Conservation (phyloP, 805 yeast genomes). For the Teunomyces barrocoloradensis region DNA sequence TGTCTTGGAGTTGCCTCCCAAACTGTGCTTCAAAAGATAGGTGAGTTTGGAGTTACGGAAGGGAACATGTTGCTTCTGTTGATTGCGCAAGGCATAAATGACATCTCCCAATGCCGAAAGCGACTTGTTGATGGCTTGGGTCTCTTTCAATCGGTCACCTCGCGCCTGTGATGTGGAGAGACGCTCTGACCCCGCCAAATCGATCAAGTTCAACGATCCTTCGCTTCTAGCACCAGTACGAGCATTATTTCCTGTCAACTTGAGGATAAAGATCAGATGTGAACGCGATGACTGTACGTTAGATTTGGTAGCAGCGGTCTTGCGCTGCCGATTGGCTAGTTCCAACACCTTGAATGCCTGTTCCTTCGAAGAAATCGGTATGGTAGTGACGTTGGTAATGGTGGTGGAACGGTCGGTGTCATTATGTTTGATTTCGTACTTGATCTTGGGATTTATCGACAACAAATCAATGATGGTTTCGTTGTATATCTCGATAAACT, state of each 20-base stretch:
- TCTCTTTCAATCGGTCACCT: constrained; percentile 81
- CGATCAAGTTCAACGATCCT: constrained; percentile 81
- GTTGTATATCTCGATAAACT: constrained; percentile 86
- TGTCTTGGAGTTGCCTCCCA: constrained; percentile 84
- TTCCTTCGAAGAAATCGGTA: constrained; percentile 43
- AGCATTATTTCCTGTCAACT: constrained; percentile 53
- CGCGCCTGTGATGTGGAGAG: constrained; percentile 68
- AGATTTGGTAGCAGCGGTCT: constrained; percentile 77
- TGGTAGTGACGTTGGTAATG: constrained; percentile 56
- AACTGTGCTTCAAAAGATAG: constrained; percentile 75
- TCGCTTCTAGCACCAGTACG: constrained; percentile 43
- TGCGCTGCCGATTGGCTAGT: constrained; percentile 58
- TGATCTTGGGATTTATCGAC: constrained; percentile 23
- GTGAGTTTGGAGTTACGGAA: constrained; percentile 75
- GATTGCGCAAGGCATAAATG: constrained; percentile 59
- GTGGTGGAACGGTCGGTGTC: constrained; percentile 49
- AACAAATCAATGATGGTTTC: constrained; percentile 75
- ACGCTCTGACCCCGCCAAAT: constrained; percentile 93
- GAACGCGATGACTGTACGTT: constrained; percentile 90
- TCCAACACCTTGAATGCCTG: constrained; percentile 51
- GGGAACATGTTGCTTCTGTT: constrained; percentile 51
- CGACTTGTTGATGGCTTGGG: constrained; percentile 86
- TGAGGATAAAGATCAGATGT: constrained; percentile 74
- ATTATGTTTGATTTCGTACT: constrained; percentile 74
- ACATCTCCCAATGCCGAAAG: constrained; percentile 89